Evolutionary conservation across 441 rosid genomes (phyloP), one percentile per base, ranked within the genome.

Genomic region (Kokia cookei): DNA sequence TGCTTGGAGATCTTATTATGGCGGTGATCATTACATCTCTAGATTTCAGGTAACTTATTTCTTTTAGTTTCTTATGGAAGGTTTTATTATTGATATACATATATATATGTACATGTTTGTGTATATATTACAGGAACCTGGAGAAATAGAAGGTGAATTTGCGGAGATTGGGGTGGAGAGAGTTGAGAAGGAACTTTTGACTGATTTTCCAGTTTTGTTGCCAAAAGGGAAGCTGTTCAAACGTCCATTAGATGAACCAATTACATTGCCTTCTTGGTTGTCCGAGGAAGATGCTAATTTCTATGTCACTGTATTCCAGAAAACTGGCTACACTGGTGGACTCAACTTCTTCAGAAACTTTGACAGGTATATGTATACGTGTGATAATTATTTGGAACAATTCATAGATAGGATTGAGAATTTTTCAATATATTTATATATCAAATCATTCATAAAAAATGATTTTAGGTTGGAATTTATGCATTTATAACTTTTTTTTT

Each of bases 91-190:
- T n/a, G n/a, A n/a, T n/a, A n/a, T n/a, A n/a, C n/a, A n/a, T n/a
- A n/a, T n/a, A n/a, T n/a, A n/a, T n/a, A n/a, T n/a, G n/a, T n/a
- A n/a, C n/a, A n/a, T n/a, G n/a, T n/a, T n/a, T 32, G 1, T 43
- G 12, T 9, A 43, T 7, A n/a, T 5, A 61, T 35, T 32, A 37
- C 67, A 82, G 83, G 81, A 85, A 47, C 82, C 78, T 55, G 94
- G 97, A 76, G 88, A 72, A 1, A 81, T 90, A 27, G 84, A 83
- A 68, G 51, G 61, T 4, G 86, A 83, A 70, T 61, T 83, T 43
- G 68, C 81, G 19, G 79, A 78, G 74, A 37, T 80, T 74, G 86
- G 82, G 3, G 45, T 65, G 26, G 81, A 80, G 45, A 72, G 79
- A 76, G 75, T 54, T 6, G 1, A 78, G 32, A 83, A 75, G 77